phyloP scores from a whole-genome alignment of 768 basidiomycete genomes.

The Trametes maxima region DNA sequence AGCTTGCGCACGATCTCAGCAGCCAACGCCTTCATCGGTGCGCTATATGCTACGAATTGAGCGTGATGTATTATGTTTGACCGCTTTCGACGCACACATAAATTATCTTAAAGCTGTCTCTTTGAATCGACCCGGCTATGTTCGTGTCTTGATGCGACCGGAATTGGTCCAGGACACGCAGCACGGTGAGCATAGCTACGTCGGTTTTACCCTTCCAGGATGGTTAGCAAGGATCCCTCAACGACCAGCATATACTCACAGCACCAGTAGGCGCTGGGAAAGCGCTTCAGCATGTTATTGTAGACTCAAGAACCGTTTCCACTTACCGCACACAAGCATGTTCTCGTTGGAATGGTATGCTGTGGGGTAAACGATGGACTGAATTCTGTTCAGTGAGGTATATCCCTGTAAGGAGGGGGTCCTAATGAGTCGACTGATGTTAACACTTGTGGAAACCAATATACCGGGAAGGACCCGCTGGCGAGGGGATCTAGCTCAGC shows the following conservation, averaged over 20 bases:
- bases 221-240: neutral
- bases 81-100: constrained; percentile 65
- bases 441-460: constrained; percentile 23
- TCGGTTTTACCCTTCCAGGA: constrained; percentile 91
- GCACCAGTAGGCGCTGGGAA: constrained; percentile 92
- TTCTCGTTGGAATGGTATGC: constrained; percentile 97
- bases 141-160: constrained; percentile 35
- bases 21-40: constrained; percentile 98
- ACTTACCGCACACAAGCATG: constrained; percentile 85
- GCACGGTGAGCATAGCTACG: constrained; percentile 90
- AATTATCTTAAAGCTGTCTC: constrained; percentile 89
- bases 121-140: constrained; percentile 56
- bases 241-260: constrained; percentile 47
- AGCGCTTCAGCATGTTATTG: neutral
- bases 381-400: constrained; percentile 84
- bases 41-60: constrained; percentile 46
- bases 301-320: neutral
- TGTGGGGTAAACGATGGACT: constrained; percentile 91
- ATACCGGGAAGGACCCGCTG: constrained; percentile 81
- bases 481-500: constrained; percentile 76
- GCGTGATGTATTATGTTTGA: neutral
- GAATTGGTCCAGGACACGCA: constrained; percentile 85
- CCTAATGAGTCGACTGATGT: neutral
- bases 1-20: constrained; percentile 94
- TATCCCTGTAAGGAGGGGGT: constrained; percentile 71